Conservation (phyloP, 257 asterid species). For the Phtheirospermum japonicum region DNA sequence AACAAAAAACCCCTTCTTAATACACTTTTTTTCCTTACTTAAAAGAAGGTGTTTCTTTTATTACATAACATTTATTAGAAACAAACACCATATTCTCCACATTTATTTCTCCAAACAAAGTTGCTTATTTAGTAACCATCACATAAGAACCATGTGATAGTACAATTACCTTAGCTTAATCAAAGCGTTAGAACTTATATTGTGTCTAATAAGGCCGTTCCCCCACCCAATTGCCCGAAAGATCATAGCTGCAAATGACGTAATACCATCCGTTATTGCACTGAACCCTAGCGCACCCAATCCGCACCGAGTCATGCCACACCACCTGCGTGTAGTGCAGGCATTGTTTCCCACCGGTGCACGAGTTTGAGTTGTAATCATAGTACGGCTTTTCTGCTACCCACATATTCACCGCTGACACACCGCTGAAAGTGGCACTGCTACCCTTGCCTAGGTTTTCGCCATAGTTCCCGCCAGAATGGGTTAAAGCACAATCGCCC, state of each 20-base stretch:
- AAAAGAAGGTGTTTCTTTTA: not conserved
- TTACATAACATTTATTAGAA: not conserved
- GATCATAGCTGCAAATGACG: constrained; percentile 48
- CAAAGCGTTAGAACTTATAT: not conserved
- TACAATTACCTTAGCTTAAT: constrained; percentile 8
- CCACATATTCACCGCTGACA: constrained; percentile 40
- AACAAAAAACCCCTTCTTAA: no score
- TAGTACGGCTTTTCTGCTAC: constrained; percentile 35
- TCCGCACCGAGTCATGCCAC: constrained; percentile 39
- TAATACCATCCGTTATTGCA: constrained; percentile 46
- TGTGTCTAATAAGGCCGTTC: constrained; percentile 40
- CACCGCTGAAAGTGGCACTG: constrained; percentile 31
- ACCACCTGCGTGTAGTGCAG: constrained; percentile 61
- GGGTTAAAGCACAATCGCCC: constrained; percentile 31
- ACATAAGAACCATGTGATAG: constrained; percentile 6
- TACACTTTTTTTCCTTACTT: no score
- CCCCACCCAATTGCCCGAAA: constrained; percentile 52
- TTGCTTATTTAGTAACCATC: not conserved
- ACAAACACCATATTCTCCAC: not conserved
- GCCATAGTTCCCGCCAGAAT: constrained; percentile 51
- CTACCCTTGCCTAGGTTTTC: constrained; percentile 61
- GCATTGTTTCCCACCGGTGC: constrained; percentile 38
- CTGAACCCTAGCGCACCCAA: constrained; percentile 48
- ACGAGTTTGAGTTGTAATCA: constrained; percentile 29
- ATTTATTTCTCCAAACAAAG: constrained; percentile 7